phyloP scores from a whole-genome alignment of 257 asterid species.

The Nemophila menziesii region DNA sequence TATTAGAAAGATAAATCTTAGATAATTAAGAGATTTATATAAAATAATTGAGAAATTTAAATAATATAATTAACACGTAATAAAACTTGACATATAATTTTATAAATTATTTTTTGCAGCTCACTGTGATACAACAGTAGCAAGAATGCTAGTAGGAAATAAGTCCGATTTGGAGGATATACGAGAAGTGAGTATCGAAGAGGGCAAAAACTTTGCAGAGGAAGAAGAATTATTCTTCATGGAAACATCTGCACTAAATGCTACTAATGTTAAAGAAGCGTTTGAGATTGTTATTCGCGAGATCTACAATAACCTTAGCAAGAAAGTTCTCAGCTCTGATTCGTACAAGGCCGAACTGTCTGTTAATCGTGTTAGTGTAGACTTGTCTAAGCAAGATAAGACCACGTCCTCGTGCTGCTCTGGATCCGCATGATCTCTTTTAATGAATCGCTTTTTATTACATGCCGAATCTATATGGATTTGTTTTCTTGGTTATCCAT shows the following conservation, averaged over 20 bases:
- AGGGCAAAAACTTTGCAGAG: conserved; percentile 2
- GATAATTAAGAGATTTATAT: too few relatives aligned
- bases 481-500: too few relatives aligned
- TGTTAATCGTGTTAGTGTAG: conserved; percentile 3
- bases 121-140: conserved; percentile 3
- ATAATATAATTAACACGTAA: too few relatives aligned
- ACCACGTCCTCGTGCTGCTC: conserved; percentile 3
- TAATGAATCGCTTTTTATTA: background rate
- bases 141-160: conserved; percentile 2
- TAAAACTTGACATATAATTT: too few relatives aligned
- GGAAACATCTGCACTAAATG: conserved; percentile 2
- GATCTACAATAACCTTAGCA: conserved; percentile 2
- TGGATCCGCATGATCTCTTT: conserved; percentile 1
- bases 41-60: too few relatives aligned
- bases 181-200: conserved; percentile 3
- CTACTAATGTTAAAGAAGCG: background rate
- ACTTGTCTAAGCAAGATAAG: conserved; percentile 3
- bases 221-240: conserved; percentile 2
- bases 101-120: too few relatives aligned
- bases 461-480: background rate
- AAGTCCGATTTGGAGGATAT: conserved; percentile 5
- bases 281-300: conserved; percentile 4
- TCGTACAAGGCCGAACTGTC: conserved; percentile 10
- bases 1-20: too few relatives aligned
- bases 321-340: conserved; percentile 9